Evolutionary conservation across 1,139 yeast genomes (phyloP).

Genomic region (Kodamaea plutei): DNA sequence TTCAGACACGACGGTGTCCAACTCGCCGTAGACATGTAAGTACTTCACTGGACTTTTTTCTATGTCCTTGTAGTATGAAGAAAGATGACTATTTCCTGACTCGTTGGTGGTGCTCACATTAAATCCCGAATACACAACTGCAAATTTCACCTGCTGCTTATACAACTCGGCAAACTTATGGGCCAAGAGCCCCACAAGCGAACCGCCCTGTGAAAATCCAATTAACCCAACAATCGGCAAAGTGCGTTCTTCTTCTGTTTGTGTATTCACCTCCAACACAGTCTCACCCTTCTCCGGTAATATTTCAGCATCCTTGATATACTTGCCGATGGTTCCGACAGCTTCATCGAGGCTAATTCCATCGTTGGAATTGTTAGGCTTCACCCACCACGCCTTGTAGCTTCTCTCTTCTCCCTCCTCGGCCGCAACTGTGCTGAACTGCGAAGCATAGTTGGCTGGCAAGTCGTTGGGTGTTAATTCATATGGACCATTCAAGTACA

Average conservation of each 20-base stretch:
- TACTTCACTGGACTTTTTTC: slow-evolving; percentile 28
- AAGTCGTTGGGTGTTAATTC: slow-evolving; percentile 61
- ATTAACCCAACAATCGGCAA: slow-evolving; percentile 39
- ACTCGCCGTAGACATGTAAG: slow-evolving; percentile 78
- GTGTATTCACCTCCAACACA: slow-evolving; percentile 16
- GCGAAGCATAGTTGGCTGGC: slow-evolving; percentile 48
- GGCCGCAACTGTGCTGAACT: slow-evolving; percentile 26
- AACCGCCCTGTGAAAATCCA: slow-evolving; percentile 48
- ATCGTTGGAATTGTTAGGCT: slow-evolving; percentile 18
- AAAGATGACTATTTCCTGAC: slow-evolving; percentile 25
- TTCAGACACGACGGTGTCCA: slow-evolving; percentile 86
- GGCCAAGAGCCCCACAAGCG: slow-evolving; percentile 41
- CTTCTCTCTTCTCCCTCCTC: slow-evolving; percentile 22
- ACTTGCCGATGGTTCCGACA: slow-evolving; percentile 27
- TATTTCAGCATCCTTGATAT: slow-evolving; percentile 28
- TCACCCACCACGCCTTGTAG: slow-evolving; percentile 40
- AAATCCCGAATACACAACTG: slow-evolving; percentile 76
- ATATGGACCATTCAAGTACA: slow-evolving; percentile 76
- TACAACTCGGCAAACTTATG: slow-evolving; percentile 29
- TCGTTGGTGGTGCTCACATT: slow-evolving; percentile 47
- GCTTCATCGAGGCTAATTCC: slow-evolving; percentile 26
- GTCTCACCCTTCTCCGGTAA: slow-evolving; percentile 26
- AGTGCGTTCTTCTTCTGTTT: slow-evolving; percentile 21
- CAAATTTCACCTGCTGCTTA: slow-evolving; percentile 50
- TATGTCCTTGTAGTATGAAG: slow-evolving; percentile 25